Evolutionary conservation across 176 grass and related monocot genomes (phyloP).

Genomic region (Oryza brachyantha): DNA sequence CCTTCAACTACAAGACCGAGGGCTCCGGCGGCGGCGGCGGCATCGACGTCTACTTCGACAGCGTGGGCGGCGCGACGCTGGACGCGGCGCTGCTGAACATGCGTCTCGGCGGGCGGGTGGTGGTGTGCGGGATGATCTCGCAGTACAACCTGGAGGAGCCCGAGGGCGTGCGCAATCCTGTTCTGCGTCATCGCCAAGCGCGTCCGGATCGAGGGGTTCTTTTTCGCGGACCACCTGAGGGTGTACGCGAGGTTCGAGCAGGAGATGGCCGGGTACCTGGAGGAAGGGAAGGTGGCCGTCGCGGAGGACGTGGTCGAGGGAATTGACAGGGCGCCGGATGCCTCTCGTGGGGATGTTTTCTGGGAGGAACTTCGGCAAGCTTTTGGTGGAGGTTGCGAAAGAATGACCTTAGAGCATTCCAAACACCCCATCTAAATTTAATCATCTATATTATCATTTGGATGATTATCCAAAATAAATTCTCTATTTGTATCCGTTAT

Average conservation of each 20-base stretch:
- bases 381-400: conserved; percentile 33
- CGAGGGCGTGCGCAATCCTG: conserved; percentile 45
- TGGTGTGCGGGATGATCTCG: conserved; percentile 55
- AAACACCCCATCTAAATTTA: too few relatives aligned
- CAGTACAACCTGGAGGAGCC: conserved; percentile 47
- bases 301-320: conserved; percentile 54
- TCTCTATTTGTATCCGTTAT: too few relatives aligned
- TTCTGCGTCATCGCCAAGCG: conserved; percentile 25
- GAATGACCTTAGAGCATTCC: conserved; percentile 11
- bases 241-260: conserved; percentile 44
- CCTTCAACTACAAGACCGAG: conserved; percentile 67
- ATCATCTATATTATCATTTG: too few relatives aligned
- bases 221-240: background rate
- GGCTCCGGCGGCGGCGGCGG: conserved; percentile 14
- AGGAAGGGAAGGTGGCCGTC: conserved; percentile 36
- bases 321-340: conserved; percentile 47
- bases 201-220: conserved; percentile 44
- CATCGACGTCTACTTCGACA: conserved; percentile 73
- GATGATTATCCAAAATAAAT: too few relatives aligned
- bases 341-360: conserved; percentile 49
- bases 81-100: conserved; percentile 52
- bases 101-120: conserved; percentile 28
- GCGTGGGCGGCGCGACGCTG: conserved; percentile 41
- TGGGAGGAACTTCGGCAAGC: conserved; percentile 61
- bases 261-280: conserved; percentile 30